These are phyloP conservation scores for Dunaliella sp. DNA, from an alignment of 139 green algal genomes.

Conservation along the genomic window DNA sequence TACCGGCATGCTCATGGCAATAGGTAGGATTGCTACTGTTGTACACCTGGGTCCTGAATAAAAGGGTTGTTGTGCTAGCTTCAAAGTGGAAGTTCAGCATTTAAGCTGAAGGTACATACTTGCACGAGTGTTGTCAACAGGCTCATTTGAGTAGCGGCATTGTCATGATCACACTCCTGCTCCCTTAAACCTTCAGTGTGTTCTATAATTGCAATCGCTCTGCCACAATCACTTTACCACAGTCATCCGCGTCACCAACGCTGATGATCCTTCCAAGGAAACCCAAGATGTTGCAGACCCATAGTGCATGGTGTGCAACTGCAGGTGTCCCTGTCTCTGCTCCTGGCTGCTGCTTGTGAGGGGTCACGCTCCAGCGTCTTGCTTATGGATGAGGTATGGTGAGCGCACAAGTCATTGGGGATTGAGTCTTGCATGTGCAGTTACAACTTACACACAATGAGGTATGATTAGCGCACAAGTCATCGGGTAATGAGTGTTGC, in stretches of 20 bases:
- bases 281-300: not conserved
- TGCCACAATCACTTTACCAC: not conserved
- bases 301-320: not conserved
- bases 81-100: no score
- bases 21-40: no score
- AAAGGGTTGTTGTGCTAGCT: no score
- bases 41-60: no score
- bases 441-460: no score
- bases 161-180: not conserved
- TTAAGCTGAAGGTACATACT: not conserved
- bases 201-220: not conserved
- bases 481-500: no score
- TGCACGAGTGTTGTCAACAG: not conserved
- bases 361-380: slow-evolving; percentile 4
- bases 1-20: not conserved
- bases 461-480: no score
- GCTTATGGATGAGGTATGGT: slow-evolving; percentile 3
- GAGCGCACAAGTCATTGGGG: no score
- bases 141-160: not conserved
- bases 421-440: no score
- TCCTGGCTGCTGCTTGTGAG: slow-evolving; percentile 43
- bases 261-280: not conserved
- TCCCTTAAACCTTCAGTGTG: not conserved
- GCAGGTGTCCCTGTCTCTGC: slow-evolving; percentile 43
- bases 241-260: not conserved